phyloP scores from a whole-genome alignment of 352 stramenopile species.

The Phytophthora aleatoria region DNA sequence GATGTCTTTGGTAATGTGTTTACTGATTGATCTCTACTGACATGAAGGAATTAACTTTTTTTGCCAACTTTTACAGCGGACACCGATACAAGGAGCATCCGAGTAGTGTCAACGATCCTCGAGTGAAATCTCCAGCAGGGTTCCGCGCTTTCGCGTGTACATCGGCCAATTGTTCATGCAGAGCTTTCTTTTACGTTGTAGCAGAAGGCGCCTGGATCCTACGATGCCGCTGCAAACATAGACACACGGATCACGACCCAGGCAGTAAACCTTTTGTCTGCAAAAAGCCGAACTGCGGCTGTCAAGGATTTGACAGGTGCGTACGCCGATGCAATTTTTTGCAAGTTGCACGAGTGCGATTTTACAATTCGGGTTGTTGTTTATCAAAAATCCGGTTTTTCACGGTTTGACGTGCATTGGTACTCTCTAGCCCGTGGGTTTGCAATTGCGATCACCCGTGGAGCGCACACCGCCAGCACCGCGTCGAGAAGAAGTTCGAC shows the following conservation, averaged over 20 bases:
- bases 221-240: slow-evolving; percentile 82
- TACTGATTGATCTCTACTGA: slow-evolving; percentile 1
- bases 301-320: slow-evolving; percentile 70
- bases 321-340: slow-evolving; percentile 20
- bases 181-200: slow-evolving; percentile 79
- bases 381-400: slow-evolving; percentile 19
- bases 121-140: slow-evolving; percentile 35
- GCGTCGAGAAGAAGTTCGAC: slow-evolving; percentile 58
- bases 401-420: neutral
- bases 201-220: slow-evolving; percentile 82
- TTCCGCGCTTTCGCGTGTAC: slow-evolving; percentile 67
- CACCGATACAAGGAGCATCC: slow-evolving; percentile 84
- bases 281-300: slow-evolving; percentile 62
- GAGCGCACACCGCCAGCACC: slow-evolving; percentile 52
- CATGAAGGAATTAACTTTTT: slow-evolving; percentile 1
- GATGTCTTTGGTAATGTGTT: slow-evolving; percentile 65
- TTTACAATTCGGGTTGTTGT: slow-evolving; percentile 16
- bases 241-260: slow-evolving; percentile 75
- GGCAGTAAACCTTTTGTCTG: slow-evolving; percentile 44
- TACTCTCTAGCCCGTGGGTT: slow-evolving; percentile 62
- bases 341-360: slow-evolving; percentile 18
- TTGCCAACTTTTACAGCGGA: slow-evolving; percentile 35
- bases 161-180: slow-evolving; percentile 56
- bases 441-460: slow-evolving; percentile 85
- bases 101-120: slow-evolving; percentile 34